These are phyloP conservation scores for Tuber umbilicatum DNA, from an alignment of 495 filamentous ascomycete genomes.

Conservation along the genomic window DNA sequence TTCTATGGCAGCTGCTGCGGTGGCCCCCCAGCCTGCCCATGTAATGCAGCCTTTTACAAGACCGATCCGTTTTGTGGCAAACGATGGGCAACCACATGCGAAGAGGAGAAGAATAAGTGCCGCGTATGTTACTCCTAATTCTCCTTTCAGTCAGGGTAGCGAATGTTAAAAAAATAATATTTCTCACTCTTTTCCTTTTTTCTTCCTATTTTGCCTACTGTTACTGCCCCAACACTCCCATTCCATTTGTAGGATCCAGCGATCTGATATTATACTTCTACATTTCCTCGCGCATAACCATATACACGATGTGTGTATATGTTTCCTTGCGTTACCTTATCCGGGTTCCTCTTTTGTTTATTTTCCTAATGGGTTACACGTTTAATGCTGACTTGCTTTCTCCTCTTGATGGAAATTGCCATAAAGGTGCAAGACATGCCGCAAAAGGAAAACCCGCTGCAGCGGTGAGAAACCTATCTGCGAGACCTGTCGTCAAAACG, in stretches of 20 bases:
- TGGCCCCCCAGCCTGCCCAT: slow-evolving; percentile 29
- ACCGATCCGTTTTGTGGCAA: slow-evolving; percentile 71
- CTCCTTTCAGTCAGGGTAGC: slow-evolving; percentile 4
- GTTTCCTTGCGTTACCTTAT: slow-evolving; percentile 12
- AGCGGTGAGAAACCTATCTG: slow-evolving; percentile 70
- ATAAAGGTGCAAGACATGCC: slow-evolving; percentile 65
- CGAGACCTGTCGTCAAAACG: slow-evolving; percentile 68
- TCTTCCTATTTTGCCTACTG: slow-evolving; percentile 25
- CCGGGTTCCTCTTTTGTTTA: slow-evolving; percentile 15
- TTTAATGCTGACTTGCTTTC: slow-evolving; percentile 38
- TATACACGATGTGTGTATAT: slow-evolving; percentile 9
- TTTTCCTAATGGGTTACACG: slow-evolving; percentile 14
- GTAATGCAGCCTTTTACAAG: slow-evolving; percentile 42
- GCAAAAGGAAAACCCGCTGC: slow-evolving; percentile 76
- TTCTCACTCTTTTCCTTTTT: slow-evolving; percentile 15
- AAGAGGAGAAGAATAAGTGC: slow-evolving; percentile 75
- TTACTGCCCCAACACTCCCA: slow-evolving; percentile 15
- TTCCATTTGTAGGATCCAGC: slow-evolving; percentile 12
- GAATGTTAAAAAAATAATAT: slow-evolving; percentile 28
- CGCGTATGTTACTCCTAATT: slow-evolving; percentile 53
- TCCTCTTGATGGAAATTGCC: slow-evolving; percentile 26
- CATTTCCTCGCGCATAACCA: slow-evolving; percentile 14
- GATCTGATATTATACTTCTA: slow-evolving; percentile 26
- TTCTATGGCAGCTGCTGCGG: slow-evolving; percentile 36
- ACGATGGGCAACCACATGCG: slow-evolving; percentile 71